Conservation (phyloP, 2,329 filamentous ascomycete species). For the Pseudofabraea citricarpa region DNA sequence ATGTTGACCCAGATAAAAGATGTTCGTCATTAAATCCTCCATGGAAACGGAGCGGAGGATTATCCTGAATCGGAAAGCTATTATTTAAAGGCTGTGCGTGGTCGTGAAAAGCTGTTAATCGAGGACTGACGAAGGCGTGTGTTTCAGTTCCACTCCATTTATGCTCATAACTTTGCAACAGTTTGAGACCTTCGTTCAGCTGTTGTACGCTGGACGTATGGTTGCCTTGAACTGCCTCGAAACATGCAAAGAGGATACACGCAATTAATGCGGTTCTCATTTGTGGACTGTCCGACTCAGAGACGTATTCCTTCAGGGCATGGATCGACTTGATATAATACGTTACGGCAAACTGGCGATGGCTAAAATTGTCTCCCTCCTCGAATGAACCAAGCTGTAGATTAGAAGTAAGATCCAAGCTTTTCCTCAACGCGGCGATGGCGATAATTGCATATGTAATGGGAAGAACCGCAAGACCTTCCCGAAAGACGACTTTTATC, state of each 20-base stretch:
- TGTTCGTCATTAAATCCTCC: neutral
- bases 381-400: too few species aligned
- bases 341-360: conserved; percentile 55
- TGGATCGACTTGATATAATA: conserved; percentile 55
- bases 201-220: conserved; percentile 56
- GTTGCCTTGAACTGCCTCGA: conserved; percentile 33
- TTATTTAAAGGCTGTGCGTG: neutral
- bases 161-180: conserved; percentile 40
- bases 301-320: conserved; percentile 40
- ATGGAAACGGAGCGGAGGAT: neutral
- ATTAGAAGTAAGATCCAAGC: too few species aligned
- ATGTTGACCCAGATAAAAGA: neutral
- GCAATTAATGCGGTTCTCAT: conserved; percentile 30
- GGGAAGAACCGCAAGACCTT: conserved; percentile 54
- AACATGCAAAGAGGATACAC: conserved; percentile 25
- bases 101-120: neutral
- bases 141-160: conserved; percentile 16
- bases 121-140: neutral
- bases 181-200: conserved; percentile 51
- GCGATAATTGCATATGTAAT: conserved; percentile 65
- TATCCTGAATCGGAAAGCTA: neutral
- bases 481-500: conserved; percentile 55
- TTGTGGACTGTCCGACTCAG: conserved; percentile 36
- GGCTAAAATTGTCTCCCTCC: conserved; percentile 40
- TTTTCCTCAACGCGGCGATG: conserved; percentile 61